These are phyloP conservation scores for Penicillium lagena DNA, from an alignment of 495 filamentous ascomycete genomes.

Conservation along the genomic window DNA sequence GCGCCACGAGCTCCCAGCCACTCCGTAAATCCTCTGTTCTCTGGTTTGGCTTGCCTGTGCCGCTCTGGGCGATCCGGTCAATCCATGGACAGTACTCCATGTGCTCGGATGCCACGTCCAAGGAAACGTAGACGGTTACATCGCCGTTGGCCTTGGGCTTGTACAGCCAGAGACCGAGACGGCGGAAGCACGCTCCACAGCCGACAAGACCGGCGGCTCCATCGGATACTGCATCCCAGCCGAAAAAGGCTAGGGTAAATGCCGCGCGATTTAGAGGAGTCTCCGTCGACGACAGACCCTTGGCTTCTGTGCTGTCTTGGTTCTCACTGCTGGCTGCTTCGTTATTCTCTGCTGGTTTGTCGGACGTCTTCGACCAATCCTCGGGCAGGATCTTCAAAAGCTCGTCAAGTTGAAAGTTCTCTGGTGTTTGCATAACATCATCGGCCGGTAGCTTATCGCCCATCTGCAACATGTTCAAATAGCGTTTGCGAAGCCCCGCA, in stretches of 20 bases:
- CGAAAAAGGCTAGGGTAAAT: constrained; percentile 70
- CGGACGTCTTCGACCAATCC: constrained; percentile 17
- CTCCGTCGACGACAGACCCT: constrained; percentile 3
- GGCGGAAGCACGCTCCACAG: constrained; percentile 79
- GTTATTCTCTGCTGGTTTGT: constrained; percentile 8
- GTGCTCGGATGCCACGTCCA: constrained; percentile 65
- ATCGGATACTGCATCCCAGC: constrained; percentile 72
- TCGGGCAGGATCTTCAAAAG: constrained; percentile 26
- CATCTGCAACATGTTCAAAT: constrained; percentile 46
- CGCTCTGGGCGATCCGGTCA: constrained; percentile 52
- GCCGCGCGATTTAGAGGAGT: constrained; percentile 53
- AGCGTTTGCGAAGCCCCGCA: constrained; percentile 50
- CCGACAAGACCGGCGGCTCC: constrained; percentile 61
- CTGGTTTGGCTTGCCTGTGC: constrained; percentile 27
- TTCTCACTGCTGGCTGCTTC: background rate
- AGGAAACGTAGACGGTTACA: constrained; percentile 48
- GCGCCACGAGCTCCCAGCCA: constrained; percentile 41
- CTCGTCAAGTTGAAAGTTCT: constrained; percentile 30
- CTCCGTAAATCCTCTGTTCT: constrained; percentile 25
- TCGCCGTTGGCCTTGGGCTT: constrained; percentile 51
- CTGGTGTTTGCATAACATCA: constrained; percentile 39
- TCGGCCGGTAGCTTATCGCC: constrained; percentile 43
- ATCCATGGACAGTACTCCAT: constrained; percentile 81
- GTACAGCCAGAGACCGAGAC: constrained; percentile 93
- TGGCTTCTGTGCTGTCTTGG: background rate